Percentiles rank a stretch among this genome's conserved stretches.
Evolutionary conservation across 2,329 filamentous ascomycete genomes (phyloP).

Genomic region (Botrytis hyacinthi): DNA sequence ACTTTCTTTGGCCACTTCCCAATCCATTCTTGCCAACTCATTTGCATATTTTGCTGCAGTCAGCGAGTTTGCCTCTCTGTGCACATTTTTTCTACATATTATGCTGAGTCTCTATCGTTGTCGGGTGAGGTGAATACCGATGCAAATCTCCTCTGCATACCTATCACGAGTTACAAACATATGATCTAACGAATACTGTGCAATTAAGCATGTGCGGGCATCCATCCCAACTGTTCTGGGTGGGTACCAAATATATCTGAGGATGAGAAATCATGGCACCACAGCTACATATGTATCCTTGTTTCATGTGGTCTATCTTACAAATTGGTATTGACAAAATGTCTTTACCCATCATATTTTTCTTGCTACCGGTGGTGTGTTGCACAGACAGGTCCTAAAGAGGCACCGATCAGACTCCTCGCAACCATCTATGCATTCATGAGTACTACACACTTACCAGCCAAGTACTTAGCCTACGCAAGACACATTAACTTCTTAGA

Average conservation of each 20-base stretch:
- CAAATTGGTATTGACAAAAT: constrained; percentile 5
- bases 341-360: constrained; percentile 2
- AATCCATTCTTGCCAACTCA: constrained; percentile 8
- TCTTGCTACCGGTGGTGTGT: constrained; percentile 1
- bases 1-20: not conserved
- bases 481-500: not conserved
- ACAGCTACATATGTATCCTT: constrained; percentile 6
- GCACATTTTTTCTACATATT: not conserved
- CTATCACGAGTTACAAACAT: constrained; percentile 6
- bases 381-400: constrained; percentile 6
- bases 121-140: not conserved
- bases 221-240: constrained; percentile 15
- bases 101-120: not conserved
- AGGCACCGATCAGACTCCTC: not conserved
- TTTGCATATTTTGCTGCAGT: constrained; percentile 11
- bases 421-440: not conserved
- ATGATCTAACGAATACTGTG: constrained; percentile 10
- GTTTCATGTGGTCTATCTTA: not conserved
- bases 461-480: not conserved
- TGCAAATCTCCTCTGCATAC: constrained; percentile 16
- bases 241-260: constrained; percentile 7
- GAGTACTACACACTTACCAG: not conserved
- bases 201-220: constrained; percentile 4
- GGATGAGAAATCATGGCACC: constrained; percentile 8
- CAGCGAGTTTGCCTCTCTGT: not conserved